Conservation (phyloP, 768 basidiomycete genomes). For the Suillus discolor region DNA sequence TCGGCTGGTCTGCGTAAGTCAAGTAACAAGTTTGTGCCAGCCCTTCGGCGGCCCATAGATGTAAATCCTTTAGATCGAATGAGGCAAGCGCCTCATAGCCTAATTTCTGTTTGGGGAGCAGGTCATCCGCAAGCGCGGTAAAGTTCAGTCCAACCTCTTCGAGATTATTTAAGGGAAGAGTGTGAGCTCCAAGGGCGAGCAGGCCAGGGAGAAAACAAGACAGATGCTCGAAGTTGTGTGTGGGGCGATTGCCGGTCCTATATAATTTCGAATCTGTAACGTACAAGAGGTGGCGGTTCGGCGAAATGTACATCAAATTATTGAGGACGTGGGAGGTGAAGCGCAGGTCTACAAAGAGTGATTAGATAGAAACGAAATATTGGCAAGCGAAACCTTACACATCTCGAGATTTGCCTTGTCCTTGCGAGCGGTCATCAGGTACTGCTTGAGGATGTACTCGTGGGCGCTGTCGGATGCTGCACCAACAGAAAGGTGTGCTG, state of each 20-base stretch:
- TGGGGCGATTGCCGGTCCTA: slow-evolving; percentile 35
- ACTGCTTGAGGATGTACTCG: slow-evolving; percentile 78
- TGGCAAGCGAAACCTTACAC: slow-evolving; percentile 47
- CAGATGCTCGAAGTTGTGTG: slow-evolving; percentile 68
- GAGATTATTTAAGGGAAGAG: slow-evolving; percentile 58
- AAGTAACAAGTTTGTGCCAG: slow-evolving; percentile 72
- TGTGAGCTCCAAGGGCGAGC: slow-evolving; percentile 68
- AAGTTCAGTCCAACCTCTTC: slow-evolving; percentile 49
- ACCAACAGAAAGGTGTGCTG: slow-evolving; percentile 60
- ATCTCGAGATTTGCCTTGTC: slow-evolving; percentile 64
- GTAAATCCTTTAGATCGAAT: slow-evolving; percentile 62
- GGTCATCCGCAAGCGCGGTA: slow-evolving; percentile 34
- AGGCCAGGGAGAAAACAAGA: slow-evolving; percentile 80
- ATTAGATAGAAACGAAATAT: slow-evolving; percentile 5
- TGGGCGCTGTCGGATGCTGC: slow-evolving; percentile 73
- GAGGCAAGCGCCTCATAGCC: slow-evolving; percentile 43
- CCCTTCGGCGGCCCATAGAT: slow-evolving; percentile 77
- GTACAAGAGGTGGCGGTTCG: slow-evolving; percentile 65
- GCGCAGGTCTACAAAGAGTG: slow-evolving; percentile 49
- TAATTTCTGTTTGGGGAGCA: slow-evolving; percentile 20
- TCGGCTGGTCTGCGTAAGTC: slow-evolving; percentile 69
- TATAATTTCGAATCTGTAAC: slow-evolving; percentile 53
- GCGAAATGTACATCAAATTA: slow-evolving; percentile 67
- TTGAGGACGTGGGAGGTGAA: slow-evolving; percentile 63
- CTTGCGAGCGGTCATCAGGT: slow-evolving; percentile 62